A percentile compares a stretch with the other conserved stretches of the same genome.
phyloP scores from a whole-genome alignment of 768 basidiomycete species.

The Pleurotus sapidus region DNA sequence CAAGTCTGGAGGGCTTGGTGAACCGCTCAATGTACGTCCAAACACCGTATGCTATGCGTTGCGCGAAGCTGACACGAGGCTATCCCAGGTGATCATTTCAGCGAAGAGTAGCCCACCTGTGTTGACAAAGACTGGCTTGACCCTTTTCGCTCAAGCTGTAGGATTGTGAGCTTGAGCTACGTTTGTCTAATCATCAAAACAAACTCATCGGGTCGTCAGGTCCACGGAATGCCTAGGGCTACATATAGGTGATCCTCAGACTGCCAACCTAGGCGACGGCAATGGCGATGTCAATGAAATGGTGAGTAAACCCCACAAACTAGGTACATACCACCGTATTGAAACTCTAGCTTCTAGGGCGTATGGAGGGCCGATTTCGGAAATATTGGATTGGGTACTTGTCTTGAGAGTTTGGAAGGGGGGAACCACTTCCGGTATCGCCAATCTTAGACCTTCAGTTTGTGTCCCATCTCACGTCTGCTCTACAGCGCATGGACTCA shows the following conservation, averaged over 20 bases:
- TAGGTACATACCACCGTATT: background rate
- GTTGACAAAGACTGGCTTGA: constrained; percentile 50
- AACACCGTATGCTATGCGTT: constrained; percentile 19
- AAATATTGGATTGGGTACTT: constrained; percentile 61
- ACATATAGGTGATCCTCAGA: constrained; percentile 61
- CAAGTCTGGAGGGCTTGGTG: constrained; percentile 46
- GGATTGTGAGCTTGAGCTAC: constrained; percentile 49
- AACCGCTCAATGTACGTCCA: constrained; percentile 71
- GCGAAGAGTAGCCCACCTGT: constrained; percentile 56
- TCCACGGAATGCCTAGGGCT: constrained; percentile 73
- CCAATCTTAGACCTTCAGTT: too few species aligned
- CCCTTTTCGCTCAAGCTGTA: constrained; percentile 59
- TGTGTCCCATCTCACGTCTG: constrained; percentile 25
- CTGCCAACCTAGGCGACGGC: constrained; percentile 79
- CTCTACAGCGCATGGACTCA: constrained; percentile 49
- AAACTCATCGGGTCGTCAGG: constrained; percentile 15
- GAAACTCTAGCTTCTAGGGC: constrained; percentile 37
- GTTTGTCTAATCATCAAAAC: constrained; percentile 19
- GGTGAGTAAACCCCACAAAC: constrained; percentile 30
- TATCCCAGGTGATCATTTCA: constrained; percentile 56
- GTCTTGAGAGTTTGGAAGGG: constrained; percentile 73
- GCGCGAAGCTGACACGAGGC: background rate
- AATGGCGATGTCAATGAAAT: constrained; percentile 53
- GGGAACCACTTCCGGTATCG: constrained; percentile 69
- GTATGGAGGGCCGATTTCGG: constrained; percentile 78